Conservation (phyloP, 495 filamentous ascomycete genomes). For the Penicillium coprophilum region DNA sequence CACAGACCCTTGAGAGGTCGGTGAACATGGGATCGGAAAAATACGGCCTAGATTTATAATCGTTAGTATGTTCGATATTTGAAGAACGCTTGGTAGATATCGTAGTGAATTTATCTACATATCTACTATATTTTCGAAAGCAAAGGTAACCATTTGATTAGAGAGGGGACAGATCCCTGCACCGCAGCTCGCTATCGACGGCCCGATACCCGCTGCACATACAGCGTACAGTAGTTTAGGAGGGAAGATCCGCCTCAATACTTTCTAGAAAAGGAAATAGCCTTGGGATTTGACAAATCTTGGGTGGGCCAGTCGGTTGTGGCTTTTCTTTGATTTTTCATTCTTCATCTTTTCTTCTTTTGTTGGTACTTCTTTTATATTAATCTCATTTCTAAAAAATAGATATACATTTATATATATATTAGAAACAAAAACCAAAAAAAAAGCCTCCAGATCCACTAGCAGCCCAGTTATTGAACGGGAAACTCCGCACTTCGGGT, state of each 20-base stretch:
- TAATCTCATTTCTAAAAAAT: too few species aligned
- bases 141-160: too few species aligned
- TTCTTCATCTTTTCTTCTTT: background rate
- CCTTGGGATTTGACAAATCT: background rate
- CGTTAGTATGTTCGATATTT: too few species aligned
- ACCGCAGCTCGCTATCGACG: slow-evolving; percentile 36
- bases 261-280: slow-evolving; percentile 2
- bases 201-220: slow-evolving; percentile 38
- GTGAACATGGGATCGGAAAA: slow-evolving; percentile 14
- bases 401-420: too few species aligned
- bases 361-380: background rate
- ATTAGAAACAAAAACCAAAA: too few species aligned
- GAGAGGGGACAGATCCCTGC: slow-evolving; percentile 28
- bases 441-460: background rate
- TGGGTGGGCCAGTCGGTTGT: background rate
- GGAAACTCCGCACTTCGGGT: slow-evolving; percentile 9
- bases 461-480: background rate
- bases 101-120: too few species aligned
- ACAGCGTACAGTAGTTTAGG: slow-evolving; percentile 29
- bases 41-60: slow-evolving; percentile 10
- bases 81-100: too few species aligned
- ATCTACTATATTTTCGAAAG: too few species aligned
- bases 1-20: slow-evolving; percentile 18
- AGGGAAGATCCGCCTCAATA: slow-evolving; percentile 12
- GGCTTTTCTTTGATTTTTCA: slow-evolving; percentile 10